Evolutionary conservation across 2,329 filamentous ascomycete species (phyloP), one percentile per base, ranked within the genome.

Genomic region (Fusarium pseudoanthophilum): DNA sequence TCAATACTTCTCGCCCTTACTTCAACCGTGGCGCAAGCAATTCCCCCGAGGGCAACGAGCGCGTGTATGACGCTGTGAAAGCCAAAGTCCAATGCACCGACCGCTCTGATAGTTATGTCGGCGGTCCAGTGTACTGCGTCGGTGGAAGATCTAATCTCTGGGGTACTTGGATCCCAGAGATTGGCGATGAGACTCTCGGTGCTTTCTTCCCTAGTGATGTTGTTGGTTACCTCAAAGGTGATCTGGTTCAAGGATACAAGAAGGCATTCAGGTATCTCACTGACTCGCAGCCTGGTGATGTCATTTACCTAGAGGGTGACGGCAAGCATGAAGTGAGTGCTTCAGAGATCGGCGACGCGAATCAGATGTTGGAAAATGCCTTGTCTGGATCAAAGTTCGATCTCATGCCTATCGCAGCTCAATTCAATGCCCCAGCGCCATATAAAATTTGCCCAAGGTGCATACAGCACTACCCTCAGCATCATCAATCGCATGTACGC

Each of bases 401-500:
- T 4, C 34, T 74, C 18, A 74, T 74, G 71, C 72, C 72, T 1
- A 58, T 74, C 6, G 72, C 68, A 2, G 71, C 72, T 9, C 71
- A 74, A 14, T 74, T 74, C 52, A 69, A 72, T 2, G 61, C 72
- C 1, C 72, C 64, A 0, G 71, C 67, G 8, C 72, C 72, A 1
- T 74, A 74, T 55, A 74, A 74, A 64, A 20, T 74, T 74, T 8
- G 60, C 72, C 0, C 71, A 74, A 5, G 71, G 72, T 20, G 72
- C 71, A 1, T 74, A 69, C 20, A 74, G 72, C n/a, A 74, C 72
- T 11, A 74, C 72, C 0, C 2, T 74, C 1, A 21, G 64, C 3
- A 60, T 74, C 28, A 74, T 74, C 28, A 74, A 74, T 24, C 71
- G 72, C 2, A 74, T 74, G 71, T 74, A 74, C 7, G 71, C 72